These are phyloP conservation scores for Suillus weaverae DNA, from an alignment of 768 basidiomycete species.

Conservation along the genomic window DNA sequence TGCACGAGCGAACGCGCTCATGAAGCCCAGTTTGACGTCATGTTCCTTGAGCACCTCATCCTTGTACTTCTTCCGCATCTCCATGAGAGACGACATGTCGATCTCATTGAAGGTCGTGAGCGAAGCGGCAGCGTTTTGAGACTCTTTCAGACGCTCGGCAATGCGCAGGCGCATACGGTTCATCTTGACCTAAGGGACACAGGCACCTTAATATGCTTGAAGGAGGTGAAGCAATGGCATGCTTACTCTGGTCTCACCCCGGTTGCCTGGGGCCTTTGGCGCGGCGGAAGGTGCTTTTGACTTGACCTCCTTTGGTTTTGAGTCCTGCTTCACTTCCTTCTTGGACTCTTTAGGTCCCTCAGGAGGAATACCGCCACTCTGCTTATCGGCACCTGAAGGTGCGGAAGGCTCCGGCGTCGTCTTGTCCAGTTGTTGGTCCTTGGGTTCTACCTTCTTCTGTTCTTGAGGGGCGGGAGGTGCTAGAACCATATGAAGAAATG, in stretches of 20 bases:
- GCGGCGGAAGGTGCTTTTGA: slow-evolving; percentile 24
- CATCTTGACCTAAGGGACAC: slow-evolving; percentile 81
- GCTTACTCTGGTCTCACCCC: slow-evolving; percentile 84
- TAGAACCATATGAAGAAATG: slow-evolving; percentile 16
- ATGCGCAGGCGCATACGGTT: slow-evolving; percentile 97
- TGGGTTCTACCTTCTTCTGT: slow-evolving; percentile 43
- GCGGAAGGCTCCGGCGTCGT: slow-evolving; percentile 43
- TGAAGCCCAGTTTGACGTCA: slow-evolving; percentile 96
- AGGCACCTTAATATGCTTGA: not conserved
- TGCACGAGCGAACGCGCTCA: slow-evolving; percentile 95
- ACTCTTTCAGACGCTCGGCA: slow-evolving; percentile 95
- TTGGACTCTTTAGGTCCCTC: slow-evolving; percentile 35
- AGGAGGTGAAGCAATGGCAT: not conserved
- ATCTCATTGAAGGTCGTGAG: slow-evolving; percentile 99
- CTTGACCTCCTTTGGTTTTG: slow-evolving; percentile 36
- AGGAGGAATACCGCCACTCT: slow-evolving; percentile 22
- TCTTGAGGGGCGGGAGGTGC: slow-evolving; percentile 33
- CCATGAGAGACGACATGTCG: slow-evolving; percentile 96
- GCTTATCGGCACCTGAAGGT: slow-evolving; percentile 36
- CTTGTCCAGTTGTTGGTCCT: slow-evolving; percentile 51
- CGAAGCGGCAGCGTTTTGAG: slow-evolving; percentile 95
- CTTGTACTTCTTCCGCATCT: slow-evolving; percentile 93
- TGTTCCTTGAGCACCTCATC: slow-evolving; percentile 86
- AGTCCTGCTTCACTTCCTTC: slow-evolving; percentile 36
- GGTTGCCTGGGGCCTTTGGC: slow-evolving; percentile 47